phyloP scores from a whole-genome alignment of 495 filamentous ascomycete genomes.

The Talaromyces nanjingensis region DNA sequence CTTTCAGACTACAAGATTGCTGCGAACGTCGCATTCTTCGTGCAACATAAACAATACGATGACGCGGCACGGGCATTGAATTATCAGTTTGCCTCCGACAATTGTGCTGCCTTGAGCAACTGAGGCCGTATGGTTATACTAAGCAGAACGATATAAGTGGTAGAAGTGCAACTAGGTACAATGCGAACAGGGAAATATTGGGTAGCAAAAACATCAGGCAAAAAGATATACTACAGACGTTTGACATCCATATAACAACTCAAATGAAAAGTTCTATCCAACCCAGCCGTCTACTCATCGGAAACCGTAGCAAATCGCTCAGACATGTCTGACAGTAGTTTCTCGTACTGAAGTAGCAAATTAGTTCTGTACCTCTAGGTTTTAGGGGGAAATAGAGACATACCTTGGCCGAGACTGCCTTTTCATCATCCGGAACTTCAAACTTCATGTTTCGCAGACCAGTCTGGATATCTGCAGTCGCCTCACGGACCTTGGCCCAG shows the following conservation, averaged over 20 bases:
- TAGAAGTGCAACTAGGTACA: background rate
- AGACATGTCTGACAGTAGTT: constrained; percentile 78
- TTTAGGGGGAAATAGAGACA: constrained; percentile 4
- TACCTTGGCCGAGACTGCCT: constrained; percentile 72
- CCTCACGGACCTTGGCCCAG: constrained; percentile 89
- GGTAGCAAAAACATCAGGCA: constrained; percentile 6
- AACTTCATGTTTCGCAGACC: constrained; percentile 91
- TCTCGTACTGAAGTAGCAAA: constrained; percentile 63
- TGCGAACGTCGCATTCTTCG: background rate
- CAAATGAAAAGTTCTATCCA: background rate
- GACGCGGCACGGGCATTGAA: background rate
- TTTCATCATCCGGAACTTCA: constrained; percentile 75
- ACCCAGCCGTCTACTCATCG: constrained; percentile 63
- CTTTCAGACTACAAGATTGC: background rate
- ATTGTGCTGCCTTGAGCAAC: constrained; percentile 6
- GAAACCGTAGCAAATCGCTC: constrained; percentile 92
- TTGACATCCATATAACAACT: constrained; percentile 5
- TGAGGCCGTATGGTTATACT: background rate
- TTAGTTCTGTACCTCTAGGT: constrained; percentile 7
- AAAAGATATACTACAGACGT: constrained; percentile 10
- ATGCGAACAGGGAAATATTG: constrained; percentile 6
- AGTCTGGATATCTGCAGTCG: constrained; percentile 77
- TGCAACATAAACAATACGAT: background rate
- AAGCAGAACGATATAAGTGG: background rate
- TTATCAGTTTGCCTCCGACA: background rate